Conservation (phyloP, 306 rosid genomes). For the Cucurbita moschata region DNA sequence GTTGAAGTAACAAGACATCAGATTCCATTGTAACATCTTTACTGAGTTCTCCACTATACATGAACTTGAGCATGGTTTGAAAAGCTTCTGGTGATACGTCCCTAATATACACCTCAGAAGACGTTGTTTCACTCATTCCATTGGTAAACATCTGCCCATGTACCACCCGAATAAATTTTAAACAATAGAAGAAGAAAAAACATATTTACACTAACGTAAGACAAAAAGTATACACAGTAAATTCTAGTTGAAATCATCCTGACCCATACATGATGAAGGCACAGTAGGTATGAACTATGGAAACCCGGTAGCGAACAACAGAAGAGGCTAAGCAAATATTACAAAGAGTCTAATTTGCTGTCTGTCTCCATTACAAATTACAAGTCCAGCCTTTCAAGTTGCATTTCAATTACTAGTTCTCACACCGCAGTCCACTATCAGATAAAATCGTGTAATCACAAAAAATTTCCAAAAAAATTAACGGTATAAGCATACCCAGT, state of each 20-base stretch:
- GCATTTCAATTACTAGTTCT: not conserved
- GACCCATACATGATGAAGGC: not conserved
- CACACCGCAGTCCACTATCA: not conserved
- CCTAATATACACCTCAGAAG: slow-evolving; percentile 51
- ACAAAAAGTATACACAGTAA: not conserved
- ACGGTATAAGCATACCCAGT: not conserved
- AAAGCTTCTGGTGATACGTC: slow-evolving; percentile 81
- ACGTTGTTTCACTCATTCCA: slow-evolving; percentile 90
- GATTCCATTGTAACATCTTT: slow-evolving; percentile 33
- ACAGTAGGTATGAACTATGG: not conserved
- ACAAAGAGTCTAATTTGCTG: not conserved
- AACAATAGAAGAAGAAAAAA: no score
- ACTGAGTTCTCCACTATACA: slow-evolving; percentile 62
- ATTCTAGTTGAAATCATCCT: not conserved
- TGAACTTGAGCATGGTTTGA: slow-evolving; percentile 59
- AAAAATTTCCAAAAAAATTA: not conserved
- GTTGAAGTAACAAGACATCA: slow-evolving; percentile 55
- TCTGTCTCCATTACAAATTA: not conserved
- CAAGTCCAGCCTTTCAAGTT: not conserved
- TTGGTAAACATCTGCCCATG: slow-evolving; percentile 83
- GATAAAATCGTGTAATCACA: not conserved
- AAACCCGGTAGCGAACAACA: not conserved
- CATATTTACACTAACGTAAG: not conserved
- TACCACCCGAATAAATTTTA: slow-evolving; percentile 6
- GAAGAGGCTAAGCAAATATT: not conserved